These are phyloP conservation scores for Myriangium duriaei DNA, from an alignment of 2,329 filamentous ascomycete genomes.

Conservation along the genomic window DNA sequence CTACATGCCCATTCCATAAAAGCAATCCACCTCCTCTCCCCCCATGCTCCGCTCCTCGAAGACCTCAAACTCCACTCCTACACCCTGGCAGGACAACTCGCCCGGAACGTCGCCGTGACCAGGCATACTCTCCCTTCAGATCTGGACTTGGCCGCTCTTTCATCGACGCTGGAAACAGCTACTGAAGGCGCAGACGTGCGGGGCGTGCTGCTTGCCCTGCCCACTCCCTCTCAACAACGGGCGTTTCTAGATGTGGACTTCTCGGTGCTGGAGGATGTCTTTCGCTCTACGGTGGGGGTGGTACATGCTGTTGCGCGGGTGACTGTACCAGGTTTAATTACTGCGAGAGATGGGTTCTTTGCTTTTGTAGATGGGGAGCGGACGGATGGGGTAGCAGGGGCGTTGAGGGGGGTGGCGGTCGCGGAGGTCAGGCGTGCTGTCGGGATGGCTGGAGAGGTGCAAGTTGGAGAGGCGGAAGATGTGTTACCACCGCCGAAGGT, in stretches of 20 bases:
- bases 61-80: conserved; percentile 2
- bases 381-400: background rate
- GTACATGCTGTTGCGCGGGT: background rate
- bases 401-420: background rate
- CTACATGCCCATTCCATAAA: too few species aligned
- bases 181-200: too few species aligned
- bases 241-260: background rate
- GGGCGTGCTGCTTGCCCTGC: background rate
- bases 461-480: conserved; percentile 10
- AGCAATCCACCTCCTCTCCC: conserved; percentile 1
- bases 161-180: too few species aligned
- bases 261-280: background rate
- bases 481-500: conserved; percentile 6
- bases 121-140: background rate
- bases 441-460: background rate
- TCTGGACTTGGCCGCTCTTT: too few species aligned
- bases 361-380: background rate
- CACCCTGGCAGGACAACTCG: conserved; percentile 1
- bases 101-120: conserved; percentile 6
- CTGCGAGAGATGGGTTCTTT: background rate
- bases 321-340: conserved; percentile 3
- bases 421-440: background rate
- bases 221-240: background rate
- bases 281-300: background rate
- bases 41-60: background rate